Conservation (phyloP, 129 eudicot genomes). For the Kitagawia praeruptora region DNA sequence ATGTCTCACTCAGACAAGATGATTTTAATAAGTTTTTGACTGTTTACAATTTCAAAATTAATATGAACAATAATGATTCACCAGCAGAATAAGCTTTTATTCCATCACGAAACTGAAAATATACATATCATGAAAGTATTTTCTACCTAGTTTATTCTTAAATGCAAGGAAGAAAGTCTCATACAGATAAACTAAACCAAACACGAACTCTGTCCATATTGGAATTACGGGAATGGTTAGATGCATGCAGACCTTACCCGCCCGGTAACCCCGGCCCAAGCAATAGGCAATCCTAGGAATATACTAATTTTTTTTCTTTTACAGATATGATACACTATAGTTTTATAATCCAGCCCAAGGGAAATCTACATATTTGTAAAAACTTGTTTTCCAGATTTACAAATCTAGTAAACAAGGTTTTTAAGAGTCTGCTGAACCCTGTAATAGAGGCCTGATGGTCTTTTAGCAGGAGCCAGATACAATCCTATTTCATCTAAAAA, state of each 20-base stretch:
- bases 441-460: conserved; percentile 14
- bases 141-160: background rate
- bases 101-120: background rate
- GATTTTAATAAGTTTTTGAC: background rate
- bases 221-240: background rate
- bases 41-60: background rate
- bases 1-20: background rate
- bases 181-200: background rate
- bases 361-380: too few species aligned
- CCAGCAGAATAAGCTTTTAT: background rate
- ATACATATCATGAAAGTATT: background rate
- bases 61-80: too few species aligned
- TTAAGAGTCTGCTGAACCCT: conserved; percentile 28
- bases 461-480: conserved; percentile 23
- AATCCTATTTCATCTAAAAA: conserved; percentile 63
- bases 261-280: too few species aligned
- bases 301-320: too few species aligned
- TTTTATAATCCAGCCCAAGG: background rate
- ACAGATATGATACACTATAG: background rate
- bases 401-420: conserved; percentile 12
- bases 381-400: background rate
- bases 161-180: background rate
- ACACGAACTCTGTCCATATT: background rate
- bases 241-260: too few species aligned
- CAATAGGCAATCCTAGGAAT: too few species aligned